phyloP scores from a whole-genome alignment of 768 basidiomycete genomes.

The Nidularia sp. region DNA sequence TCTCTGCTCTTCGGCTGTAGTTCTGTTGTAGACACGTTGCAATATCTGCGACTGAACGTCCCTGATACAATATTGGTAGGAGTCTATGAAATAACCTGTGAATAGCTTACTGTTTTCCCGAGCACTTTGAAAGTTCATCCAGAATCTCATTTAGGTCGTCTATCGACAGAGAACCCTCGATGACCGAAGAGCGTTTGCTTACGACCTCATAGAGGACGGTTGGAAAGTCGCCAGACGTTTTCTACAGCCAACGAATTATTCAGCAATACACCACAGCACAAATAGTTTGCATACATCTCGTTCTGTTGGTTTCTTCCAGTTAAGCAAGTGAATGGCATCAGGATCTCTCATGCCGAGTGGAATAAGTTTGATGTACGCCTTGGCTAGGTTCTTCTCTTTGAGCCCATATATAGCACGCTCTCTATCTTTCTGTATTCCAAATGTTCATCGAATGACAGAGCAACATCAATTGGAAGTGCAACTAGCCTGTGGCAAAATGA shows the following conservation, averaged over 20 bases:
- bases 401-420: slow-evolving; percentile 90
- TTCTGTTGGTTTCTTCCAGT: slow-evolving; percentile 87
- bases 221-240: slow-evolving; percentile 82
- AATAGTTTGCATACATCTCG: slow-evolving; percentile 45
- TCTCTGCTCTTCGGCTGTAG: slow-evolving; percentile 84
- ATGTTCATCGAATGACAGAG: background rate
- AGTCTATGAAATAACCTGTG: background rate
- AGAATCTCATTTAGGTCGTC: slow-evolving; percentile 80
- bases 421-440: slow-evolving; percentile 72
- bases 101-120: slow-evolving; percentile 62
- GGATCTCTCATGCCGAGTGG: slow-evolving; percentile 77
- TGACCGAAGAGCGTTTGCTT: slow-evolving; percentile 75
- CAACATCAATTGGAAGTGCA: background rate
- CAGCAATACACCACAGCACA: background rate
- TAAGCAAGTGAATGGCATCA: slow-evolving; percentile 75
- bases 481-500: slow-evolving; percentile 82
- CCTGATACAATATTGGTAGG: slow-evolving; percentile 30
- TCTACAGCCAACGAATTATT: slow-evolving; percentile 29
- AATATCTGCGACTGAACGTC: slow-evolving; percentile 73
- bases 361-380: slow-evolving; percentile 87
- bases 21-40: slow-evolving; percentile 69
- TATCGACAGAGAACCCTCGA: slow-evolving; percentile 71
- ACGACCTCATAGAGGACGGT: slow-evolving; percentile 85
- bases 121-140: slow-evolving; percentile 69
- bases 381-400: slow-evolving; percentile 93